Percentiles rank a stretch among this genome's conserved stretches.
Conservation (phyloP, 2,329 filamentous ascomycete species). For the Fusarium sambucinum region DNA sequence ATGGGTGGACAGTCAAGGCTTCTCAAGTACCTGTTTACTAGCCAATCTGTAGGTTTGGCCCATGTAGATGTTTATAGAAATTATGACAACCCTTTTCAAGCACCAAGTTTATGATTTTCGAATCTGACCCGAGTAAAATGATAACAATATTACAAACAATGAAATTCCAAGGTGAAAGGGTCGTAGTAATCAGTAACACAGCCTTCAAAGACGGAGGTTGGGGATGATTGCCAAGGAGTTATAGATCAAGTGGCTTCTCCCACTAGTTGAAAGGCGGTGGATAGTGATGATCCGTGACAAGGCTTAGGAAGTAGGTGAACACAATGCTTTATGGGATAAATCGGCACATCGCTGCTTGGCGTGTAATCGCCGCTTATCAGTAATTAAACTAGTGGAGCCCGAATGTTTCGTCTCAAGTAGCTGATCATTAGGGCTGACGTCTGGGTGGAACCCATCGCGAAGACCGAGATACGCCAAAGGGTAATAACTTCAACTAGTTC, state of each 20-base stretch:
- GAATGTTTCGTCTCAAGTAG: constrained; percentile 9
- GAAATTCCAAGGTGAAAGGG: too few relatives aligned
- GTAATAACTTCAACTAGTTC: neutral
- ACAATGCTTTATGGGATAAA: neutral
- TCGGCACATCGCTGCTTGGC: constrained; percentile 7
- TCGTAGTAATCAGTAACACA: neutral
- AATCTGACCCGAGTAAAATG: too few relatives aligned
- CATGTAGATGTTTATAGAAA: too few relatives aligned
- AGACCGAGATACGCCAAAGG: neutral
- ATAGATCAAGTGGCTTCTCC: too few relatives aligned
- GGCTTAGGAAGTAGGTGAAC: too few relatives aligned
- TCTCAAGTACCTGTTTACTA: neutral
- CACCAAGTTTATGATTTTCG: neutral
- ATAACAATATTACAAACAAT: too few relatives aligned
- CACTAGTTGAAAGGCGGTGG: too few relatives aligned
- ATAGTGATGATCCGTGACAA: too few relatives aligned
- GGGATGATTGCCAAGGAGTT: too few relatives aligned
- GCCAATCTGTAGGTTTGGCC: neutral
- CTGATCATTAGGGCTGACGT: neutral
- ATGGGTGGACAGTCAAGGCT: constrained; percentile 3
- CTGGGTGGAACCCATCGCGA: neutral
- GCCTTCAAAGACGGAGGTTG: too few relatives aligned
- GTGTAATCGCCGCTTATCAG: constrained; percentile 12
- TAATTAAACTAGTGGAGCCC: constrained; percentile 13
- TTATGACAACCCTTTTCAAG: neutral